Evolutionary conservation across 2,329 filamentous ascomycete genomes (phyloP), one percentile per base, ranked within the genome.

Genomic region (Huntiella abstrusa): DNA sequence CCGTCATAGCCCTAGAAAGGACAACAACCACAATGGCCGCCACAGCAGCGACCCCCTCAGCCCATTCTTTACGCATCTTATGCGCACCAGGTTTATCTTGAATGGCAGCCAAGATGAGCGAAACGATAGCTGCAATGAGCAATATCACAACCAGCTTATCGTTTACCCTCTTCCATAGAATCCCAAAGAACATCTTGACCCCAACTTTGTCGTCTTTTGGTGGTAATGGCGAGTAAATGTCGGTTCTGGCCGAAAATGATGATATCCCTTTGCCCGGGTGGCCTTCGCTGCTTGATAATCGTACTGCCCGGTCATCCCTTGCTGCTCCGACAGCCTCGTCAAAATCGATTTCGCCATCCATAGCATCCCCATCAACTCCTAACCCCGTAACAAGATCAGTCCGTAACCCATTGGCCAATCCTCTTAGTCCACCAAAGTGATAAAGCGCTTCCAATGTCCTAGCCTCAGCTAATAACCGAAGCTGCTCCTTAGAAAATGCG

Each of bases 31-130:
- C 57, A 50, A 87, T 83, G 43, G 82, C 83, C 16, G 80, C 71
- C 38, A 85, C 77, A 52, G 87, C 85, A 5, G 83, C 82, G 8
- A 86, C 76, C 52, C 82, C 82, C 60, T 88, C 83, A 4, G 86
- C 78, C 83, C 83, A 88, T 58, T 86, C 78, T 10, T 84, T 76
- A 33, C 70, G 70, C 4, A 75, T 64, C 35, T 62, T 57, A 36
- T 59, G 64, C 7, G 67, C 59, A 4, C 66, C 59, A 12, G 71
- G 74, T 43, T 80, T 68, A 1, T 79, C 77, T 55, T 86, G 77
- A 54, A 84, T 85, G 1, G 86, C 71, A 40, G 82, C 82, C 36
- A 87, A 71, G 0, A 75, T 77, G 19, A 87, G 65, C 2, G 82
- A 85, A 33, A 87, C 75, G n/a, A 73, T 65, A 1, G 81, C 82